Percentiles rank a stretch among this genome's conserved stretches.
These are phyloP conservation scores for Lentinula sp. DNA, from an alignment of 768 basidiomycete species.

Conservation along the genomic window DNA sequence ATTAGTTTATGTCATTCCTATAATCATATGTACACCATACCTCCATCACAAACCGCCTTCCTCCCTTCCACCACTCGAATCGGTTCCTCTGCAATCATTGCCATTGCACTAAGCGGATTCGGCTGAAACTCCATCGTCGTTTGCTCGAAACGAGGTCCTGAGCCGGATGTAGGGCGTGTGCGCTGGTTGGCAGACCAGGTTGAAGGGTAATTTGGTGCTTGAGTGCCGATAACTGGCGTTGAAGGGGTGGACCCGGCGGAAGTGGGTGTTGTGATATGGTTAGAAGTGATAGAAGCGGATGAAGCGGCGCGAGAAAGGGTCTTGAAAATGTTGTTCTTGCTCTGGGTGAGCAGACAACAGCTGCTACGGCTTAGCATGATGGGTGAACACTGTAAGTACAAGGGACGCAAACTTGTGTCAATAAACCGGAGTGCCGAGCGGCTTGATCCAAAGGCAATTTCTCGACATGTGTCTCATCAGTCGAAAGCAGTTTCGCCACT, in stretches of 20 bases:
- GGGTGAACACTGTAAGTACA: background rate
- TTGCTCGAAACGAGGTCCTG: constrained; percentile 89
- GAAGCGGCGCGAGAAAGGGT: constrained; percentile 3
- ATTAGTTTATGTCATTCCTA: background rate
- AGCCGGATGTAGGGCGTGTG: constrained; percentile 51
- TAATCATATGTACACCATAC: constrained; percentile 39
- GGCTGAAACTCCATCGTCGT: constrained; percentile 85
- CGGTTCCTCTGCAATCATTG: constrained; percentile 81
- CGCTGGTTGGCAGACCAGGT: constrained; percentile 87
- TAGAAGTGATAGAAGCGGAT: constrained; percentile 7
- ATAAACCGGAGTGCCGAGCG: background rate
- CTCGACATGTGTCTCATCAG: background rate
- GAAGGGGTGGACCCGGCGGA: constrained; percentile 20
- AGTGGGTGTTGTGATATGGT: constrained; percentile 7
- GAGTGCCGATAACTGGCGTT: constrained; percentile 29
- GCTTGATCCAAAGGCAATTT: background rate
- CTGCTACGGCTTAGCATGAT: constrained; percentile 2
- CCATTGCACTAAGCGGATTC: constrained; percentile 85
- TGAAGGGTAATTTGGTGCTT: constrained; percentile 77
- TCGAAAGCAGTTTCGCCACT: too few species aligned
- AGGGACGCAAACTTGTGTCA: background rate
- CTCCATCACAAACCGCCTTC: constrained; percentile 92
- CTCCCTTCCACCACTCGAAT: constrained; percentile 75
- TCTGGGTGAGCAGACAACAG: background rate
- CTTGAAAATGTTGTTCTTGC: background rate